Conservation (phyloP, 2,329 filamentous ascomycete genomes). For the Ceratocystis ficicola region DNA sequence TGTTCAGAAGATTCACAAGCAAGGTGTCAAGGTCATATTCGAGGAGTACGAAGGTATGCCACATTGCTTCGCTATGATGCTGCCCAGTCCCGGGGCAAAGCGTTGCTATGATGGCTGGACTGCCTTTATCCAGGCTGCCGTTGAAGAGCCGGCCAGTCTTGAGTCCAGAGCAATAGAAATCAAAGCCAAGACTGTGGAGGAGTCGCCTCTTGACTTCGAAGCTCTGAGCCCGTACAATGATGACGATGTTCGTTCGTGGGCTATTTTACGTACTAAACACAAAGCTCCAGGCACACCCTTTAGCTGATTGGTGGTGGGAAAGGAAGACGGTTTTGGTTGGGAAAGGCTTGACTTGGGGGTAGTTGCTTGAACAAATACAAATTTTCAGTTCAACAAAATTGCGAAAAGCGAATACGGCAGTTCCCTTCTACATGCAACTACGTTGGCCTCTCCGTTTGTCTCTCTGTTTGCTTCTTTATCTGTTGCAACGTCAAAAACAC, state of each 20-base stretch:
- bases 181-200: conserved; percentile 40
- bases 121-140: conserved; percentile 40
- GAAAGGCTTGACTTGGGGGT: not conserved
- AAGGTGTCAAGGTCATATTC: conserved; percentile 51
- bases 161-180: conserved; percentile 36
- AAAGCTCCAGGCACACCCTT: not conserved
- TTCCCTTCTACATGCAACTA: not conserved
- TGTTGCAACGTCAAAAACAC: not conserved
- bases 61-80: conserved; percentile 54
- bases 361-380: not conserved
- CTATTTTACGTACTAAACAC: not conserved
- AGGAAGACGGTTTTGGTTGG: not conserved
- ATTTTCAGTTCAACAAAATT: not conserved
- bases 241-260: not conserved
- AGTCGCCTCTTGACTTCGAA: conserved; percentile 35
- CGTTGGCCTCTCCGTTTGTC: not conserved
- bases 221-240: conserved; percentile 27
- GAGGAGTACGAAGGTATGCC: conserved; percentile 73
- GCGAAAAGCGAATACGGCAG: not conserved
- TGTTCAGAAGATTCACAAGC: conserved; percentile 41
- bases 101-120: conserved; percentile 46
- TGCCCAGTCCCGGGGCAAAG: conserved; percentile 33
- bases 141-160: conserved; percentile 30
- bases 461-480: not conserved
- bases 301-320: not conserved